Percentiles rank a stretch among this genome's conserved stretches.
phyloP scores from a whole-genome alignment of 2,329 filamentous ascomycete genomes.

The Domatiomyces globalis region DNA sequence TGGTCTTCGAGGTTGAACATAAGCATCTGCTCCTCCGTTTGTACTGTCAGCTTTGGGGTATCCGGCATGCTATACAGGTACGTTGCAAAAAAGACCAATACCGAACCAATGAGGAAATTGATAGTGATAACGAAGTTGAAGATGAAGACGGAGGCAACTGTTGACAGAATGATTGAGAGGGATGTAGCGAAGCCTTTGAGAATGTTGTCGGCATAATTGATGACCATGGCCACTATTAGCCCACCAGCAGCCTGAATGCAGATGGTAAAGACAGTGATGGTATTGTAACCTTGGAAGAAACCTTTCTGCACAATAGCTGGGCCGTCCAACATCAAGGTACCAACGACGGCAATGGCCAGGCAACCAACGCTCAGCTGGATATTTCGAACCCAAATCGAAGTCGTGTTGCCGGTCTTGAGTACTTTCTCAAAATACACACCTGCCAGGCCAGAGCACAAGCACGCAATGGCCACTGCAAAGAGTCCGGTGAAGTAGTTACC shows the following conservation, averaged over 20 bases:
- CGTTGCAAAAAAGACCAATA: slow-evolving; percentile 63
- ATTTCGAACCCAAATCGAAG: slow-evolving; percentile 85
- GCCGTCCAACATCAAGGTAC: slow-evolving; percentile 75
- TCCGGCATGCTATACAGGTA: slow-evolving; percentile 60
- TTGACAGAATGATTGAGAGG: slow-evolving; percentile 77
- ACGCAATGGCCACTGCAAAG: slow-evolving; percentile 61
- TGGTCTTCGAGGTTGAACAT: slow-evolving; percentile 10
- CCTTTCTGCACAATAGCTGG: slow-evolving; percentile 66
- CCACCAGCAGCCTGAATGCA: slow-evolving; percentile 70
- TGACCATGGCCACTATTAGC: slow-evolving; percentile 65
- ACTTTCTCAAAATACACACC: slow-evolving; percentile 63
- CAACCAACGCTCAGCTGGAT: slow-evolving; percentile 91
- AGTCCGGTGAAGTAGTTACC: slow-evolving; percentile 31
- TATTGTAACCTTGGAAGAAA: slow-evolving; percentile 91
- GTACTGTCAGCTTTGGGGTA: slow-evolving; percentile 4
- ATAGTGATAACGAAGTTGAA: slow-evolving; percentile 50
- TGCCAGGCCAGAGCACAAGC: slow-evolving; percentile 66
- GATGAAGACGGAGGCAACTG: slow-evolving; percentile 68
- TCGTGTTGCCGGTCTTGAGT: slow-evolving; percentile 60
- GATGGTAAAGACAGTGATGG: slow-evolving; percentile 76
- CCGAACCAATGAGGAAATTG: slow-evolving; percentile 69
- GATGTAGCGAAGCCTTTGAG: slow-evolving; percentile 88
- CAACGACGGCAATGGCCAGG: slow-evolving; percentile 72
- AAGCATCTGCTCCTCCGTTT: slow-evolving; percentile 3
- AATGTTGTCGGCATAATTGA: slow-evolving; percentile 76